phyloP scores from a whole-genome alignment of 441 rosid genomes.

The Erodium trifolium region DNA sequence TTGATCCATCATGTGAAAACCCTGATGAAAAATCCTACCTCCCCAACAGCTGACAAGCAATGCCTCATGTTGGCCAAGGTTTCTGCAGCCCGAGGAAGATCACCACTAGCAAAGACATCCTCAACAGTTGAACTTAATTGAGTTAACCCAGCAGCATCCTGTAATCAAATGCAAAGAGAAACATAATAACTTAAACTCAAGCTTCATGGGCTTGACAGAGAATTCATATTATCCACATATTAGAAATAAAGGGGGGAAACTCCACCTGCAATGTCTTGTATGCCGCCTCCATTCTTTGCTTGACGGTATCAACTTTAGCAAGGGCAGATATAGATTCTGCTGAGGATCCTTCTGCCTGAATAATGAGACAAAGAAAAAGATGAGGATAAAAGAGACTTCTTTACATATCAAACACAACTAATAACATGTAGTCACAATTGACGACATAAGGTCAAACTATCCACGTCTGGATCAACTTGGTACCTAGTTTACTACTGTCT shows the following conservation, averaged over 20 bases:
- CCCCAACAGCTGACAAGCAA: constrained; percentile 97
- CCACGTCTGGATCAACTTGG: neutral
- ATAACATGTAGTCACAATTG: neutral
- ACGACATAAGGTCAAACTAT: neutral
- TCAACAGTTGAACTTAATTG: constrained; percentile 97
- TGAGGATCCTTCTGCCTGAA: constrained; percentile 93
- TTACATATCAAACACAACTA: neutral
- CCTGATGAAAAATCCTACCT: constrained; percentile 36
- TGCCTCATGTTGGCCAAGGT: constrained; percentile 98
- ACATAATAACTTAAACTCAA: constrained; percentile 10
- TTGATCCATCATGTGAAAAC: neutral
- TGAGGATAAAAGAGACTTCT: neutral
- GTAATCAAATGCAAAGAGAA: constrained; percentile 13
- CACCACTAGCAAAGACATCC: constrained; percentile 95
- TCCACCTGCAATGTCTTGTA: constrained; percentile 80
- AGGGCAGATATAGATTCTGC: constrained; percentile 88
- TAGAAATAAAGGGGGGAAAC: constrained; percentile 4
- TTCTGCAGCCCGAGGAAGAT: constrained; percentile 98
- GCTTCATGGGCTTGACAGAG: neutral
- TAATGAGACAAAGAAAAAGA: neutral
- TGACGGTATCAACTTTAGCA: constrained; percentile 89
- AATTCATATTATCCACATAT: neutral
- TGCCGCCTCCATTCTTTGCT: constrained; percentile 97
- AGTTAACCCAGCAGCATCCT: constrained; percentile 98
- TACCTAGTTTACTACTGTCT: neutral